phyloP scores from a whole-genome alignment of 345 rosid species.

The Leavenworthia alabamica region DNA sequence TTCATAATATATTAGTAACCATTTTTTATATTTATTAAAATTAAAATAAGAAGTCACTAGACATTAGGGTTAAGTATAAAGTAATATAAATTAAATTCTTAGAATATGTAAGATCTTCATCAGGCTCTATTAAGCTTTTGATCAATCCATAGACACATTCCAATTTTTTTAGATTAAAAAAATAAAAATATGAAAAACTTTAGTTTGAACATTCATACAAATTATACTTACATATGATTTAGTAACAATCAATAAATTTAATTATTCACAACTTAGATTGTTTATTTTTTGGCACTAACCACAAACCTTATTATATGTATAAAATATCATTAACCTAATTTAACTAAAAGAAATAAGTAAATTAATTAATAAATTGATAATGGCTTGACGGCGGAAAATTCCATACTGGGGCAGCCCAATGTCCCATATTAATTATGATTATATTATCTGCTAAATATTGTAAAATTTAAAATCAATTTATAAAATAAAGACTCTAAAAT shows the following conservation, averaged over 20 bases:
- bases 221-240: not conserved
- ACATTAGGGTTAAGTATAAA: not conserved
- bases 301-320: too few relatives aligned
- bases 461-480: not conserved
- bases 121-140: not conserved
- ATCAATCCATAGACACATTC: not conserved
- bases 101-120: not conserved
- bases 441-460: not conserved
- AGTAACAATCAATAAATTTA: not conserved
- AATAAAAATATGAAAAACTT: too few relatives aligned
- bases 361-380: conserved; percentile 13
- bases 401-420: conserved; percentile 16
- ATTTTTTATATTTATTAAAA: not conserved
- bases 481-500: not conserved
- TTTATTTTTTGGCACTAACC: too few relatives aligned
- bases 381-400: conserved; percentile 30
- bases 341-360: conserved; percentile 5
- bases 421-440: not conserved
- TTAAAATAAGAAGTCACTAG: not conserved
- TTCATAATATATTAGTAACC: not conserved
- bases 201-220: not conserved
- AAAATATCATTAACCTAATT: too few relatives aligned
- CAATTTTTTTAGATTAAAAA: not conserved
- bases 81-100: not conserved
- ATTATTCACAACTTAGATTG: not conserved